Base-by-base conservation (phyloP, 352 stramenopile genomes). In the Phytopythium chamaehyphon region DNA sequence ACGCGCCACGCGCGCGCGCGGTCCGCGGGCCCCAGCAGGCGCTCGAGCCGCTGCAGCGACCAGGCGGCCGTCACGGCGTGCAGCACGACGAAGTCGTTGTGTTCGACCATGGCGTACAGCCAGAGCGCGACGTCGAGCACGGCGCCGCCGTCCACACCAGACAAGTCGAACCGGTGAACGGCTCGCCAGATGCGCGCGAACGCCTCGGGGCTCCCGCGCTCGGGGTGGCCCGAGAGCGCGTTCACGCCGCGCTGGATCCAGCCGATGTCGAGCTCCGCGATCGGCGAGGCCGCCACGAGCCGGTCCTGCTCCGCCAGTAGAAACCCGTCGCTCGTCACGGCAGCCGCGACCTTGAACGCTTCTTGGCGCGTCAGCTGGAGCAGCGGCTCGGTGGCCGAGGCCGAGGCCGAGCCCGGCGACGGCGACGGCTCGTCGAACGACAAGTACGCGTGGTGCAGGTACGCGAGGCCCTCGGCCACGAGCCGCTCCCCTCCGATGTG, bases 41-140 rank as follows among this genome's bases (percentile, higher is more conserved):
- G 64, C 35, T 77, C 64, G 8, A 77, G 40, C 35, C 72, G 64
- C 28, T 71, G 60, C 8, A 74, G 54, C 37, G 61, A 63, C 67
- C 67, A 77, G 7, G 67, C 67, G 6, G 61, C 66, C 7, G 67
- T 77, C 5, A 61, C 58, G 14, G 61, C 67, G 44, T 77, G 67
- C 6, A 73, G 54, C 2, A 77, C 44, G 22, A 66, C 42, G 23
- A 77, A 77, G 46, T 77, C 61, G 54, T 74, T 74, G 46, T 69
- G 52, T 21, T 71, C 11, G 14, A 77, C 26, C 61, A 70, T 71
- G 6, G 54, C 48, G 38, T 68, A 77, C 23, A 73, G 46, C 67
- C 67, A 77, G 36, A 77, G 33, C 6, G 69, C 49, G 7, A 74
- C 35, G 15, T 77, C 67, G 22, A 77, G 43, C 6, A 58, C 64